Evolutionary conservation across 768 basidiomycete species (phyloP), one percentile per base, ranked within the genome.

Genomic region (Pisolithus sp.): DNA sequence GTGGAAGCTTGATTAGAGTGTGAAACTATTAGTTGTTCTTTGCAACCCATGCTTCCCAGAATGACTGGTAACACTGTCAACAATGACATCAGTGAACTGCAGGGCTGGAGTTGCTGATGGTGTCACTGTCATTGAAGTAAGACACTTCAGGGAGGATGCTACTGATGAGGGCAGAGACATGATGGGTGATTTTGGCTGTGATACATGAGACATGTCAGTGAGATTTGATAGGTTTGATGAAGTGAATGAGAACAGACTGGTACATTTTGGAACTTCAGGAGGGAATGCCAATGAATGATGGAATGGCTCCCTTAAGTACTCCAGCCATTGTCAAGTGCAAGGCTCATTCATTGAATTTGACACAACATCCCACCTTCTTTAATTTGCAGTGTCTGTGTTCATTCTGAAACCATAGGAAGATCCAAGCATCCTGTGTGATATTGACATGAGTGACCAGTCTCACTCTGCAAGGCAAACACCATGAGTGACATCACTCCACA

Each of bases 271-370:
- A 67, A 7, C 7, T 38, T 72, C 72, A 46, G 78, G 76, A 4
- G 76, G 78, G 53, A 86, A 85, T 9, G 76, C 73, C 9, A 87
- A 71, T 5, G 6, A 7, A 30, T 12, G 17, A 31, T 7, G 21
- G 21, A 82, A 24, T 24, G 23, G 23, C 5, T 24, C 23, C 2
- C 23, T 24, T 24, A 24, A 85, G 57, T 26, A 82, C 75, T 62
- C 80, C 82, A 1, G 85, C 85, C 84, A 87, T 87, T 0, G 81
- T 84, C 58, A 88, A 86, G 65, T 78, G 87, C 37, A 86, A 84
- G 0, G 81, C 78, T 52, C 81, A 70, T 55, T 81, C 77, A 37
- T 85, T 83, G 59, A 86, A 86, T 59, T 86, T 85, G 15, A 88
- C 85, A 7, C 85, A 69, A 57, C 86, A 87, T 86, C 83, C 85